phyloP scores from a whole-genome alignment of 768 basidiomycete species.

The Lentinus tigrinus region DNA sequence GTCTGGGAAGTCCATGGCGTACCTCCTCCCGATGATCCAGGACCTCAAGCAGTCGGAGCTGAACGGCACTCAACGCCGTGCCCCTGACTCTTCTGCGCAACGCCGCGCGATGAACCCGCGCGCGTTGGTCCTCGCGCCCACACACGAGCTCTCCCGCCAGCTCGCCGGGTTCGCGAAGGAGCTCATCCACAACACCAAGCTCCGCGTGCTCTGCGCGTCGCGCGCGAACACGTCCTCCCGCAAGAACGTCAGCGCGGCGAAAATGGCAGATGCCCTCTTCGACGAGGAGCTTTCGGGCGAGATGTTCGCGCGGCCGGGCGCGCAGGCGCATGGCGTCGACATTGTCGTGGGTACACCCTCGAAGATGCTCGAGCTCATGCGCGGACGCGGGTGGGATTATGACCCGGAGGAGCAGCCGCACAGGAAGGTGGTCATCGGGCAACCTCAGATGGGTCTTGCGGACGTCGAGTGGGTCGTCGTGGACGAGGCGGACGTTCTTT shows the following conservation, averaged over 20 bases:
- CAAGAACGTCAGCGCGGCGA: constrained; percentile 40
- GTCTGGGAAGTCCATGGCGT: constrained; percentile 90
- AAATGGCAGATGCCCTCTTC: constrained; percentile 41
- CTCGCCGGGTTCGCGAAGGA: constrained; percentile 72
- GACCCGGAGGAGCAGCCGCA: constrained; percentile 26
- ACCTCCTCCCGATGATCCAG: constrained; percentile 82
- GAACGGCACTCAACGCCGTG: constrained; percentile 2
- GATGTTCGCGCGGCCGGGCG: constrained; percentile 20
- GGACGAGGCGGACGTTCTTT: constrained; percentile 89
- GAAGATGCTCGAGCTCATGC: constrained; percentile 60
- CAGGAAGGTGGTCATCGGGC: constrained; percentile 42
- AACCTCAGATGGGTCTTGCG: constrained; percentile 60
- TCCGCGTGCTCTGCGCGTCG: constrained; percentile 73
- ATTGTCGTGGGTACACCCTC: constrained; percentile 64
- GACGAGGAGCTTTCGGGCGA: constrained; percentile 25
- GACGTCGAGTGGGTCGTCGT: constrained; percentile 87
- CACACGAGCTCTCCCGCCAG: constrained; percentile 86
- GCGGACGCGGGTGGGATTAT: constrained; percentile 53
- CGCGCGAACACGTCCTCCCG: constrained; percentile 46
- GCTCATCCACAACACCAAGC: constrained; percentile 70
- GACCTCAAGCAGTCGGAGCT: constrained; percentile 68
- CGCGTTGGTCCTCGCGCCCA: constrained; percentile 80
- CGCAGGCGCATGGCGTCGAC: constrained; percentile 40
- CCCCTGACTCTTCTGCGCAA: neutral
- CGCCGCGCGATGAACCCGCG: constrained; percentile 58